Base-by-base conservation (phyloP, 2,329 filamentous ascomycete genomes). In the Hypoxylon sp. region DNA sequence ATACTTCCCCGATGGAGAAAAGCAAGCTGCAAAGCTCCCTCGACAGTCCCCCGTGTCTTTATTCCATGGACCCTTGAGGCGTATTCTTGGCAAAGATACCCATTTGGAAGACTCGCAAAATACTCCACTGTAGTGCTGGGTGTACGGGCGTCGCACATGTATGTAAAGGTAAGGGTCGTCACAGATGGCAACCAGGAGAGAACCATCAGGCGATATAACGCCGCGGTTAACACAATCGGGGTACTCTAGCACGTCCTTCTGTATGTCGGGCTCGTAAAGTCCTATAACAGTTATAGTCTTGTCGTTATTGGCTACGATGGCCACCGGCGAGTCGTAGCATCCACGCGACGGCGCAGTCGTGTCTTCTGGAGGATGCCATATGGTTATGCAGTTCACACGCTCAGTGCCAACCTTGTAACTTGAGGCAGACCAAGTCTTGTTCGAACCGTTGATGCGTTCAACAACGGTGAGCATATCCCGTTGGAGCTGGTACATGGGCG, bases 161-260 rank as follows among this genome's bases (percentile, higher is more conserved):
- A 98, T 89, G 78, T 96, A 97, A 19, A 95, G 88, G 69, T 89
- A 92, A 0, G 93, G 91, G 73, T 94, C 91, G 75, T 99, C 96
- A 41, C 95, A 92, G 45, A 98, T 92, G 1, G 94, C 92, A 5
- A 94, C 86, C 19, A 98, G 83, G 9, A 95, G 80, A 19, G 85
- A 87, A 0, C 94, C 95, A 76, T 97, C 91, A 0, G 95, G 96
- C 5, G 95, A 97, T 55, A 99, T 90, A n/a, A 94, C 88, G 32
- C 94, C 93, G 74, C 96, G 93, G 74, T 99, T 99, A 81, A 98
- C 95, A 69, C 90, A 91, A 75, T 95, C 91, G 4, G 92, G 90
- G 69, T 97, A 90, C 3, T 87, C 84, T 56, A 97, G 81, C 45
- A 89, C 85, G 58, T 92, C 88, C 21, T 96, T 80, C 34, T 91